Base-by-base conservation (phyloP, 2,329 filamentous ascomycete genomes). In the Colletotrichum trifolii region DNA sequence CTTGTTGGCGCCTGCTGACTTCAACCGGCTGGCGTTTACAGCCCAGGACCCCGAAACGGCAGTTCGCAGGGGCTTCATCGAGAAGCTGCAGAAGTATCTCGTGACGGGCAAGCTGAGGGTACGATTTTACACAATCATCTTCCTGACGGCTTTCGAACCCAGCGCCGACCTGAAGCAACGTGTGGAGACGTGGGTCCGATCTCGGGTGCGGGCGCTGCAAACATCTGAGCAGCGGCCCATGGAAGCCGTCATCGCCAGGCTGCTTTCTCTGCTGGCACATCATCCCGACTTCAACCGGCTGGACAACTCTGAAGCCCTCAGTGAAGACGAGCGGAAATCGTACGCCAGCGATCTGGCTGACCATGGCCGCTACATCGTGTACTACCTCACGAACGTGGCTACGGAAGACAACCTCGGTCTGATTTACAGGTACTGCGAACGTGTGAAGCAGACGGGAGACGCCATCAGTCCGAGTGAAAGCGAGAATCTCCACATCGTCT, bases 91-190 rank as follows among this genome's bases (percentile, higher is more conserved):
- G 78, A 97, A 97, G 78, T 95, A 97, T 72, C 86, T 98, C 5
- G 91, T 91, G 9, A 87, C 91, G 57, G 86, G 86, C 60, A 88
- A 85, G 69, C 83, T 97, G 2, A 85, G 88, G 1, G 81, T 85
- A 11, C 89, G 95, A 9, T 99, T 96, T 83, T 96, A 97, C 76
- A 91, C 93, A 0, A 90, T 97, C 45, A 84, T 97, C 6, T 98
- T 97, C 80, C 81, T 98, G 47, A 91, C 94, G 38, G 95, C 96
- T 1, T 97, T 96, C 74, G 96, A 99, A 78, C 96, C 95, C 0
- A 86, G 88, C 42, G 75, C 80, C n/a, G 85, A 87, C 13, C 86
- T 97, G 74, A 92, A 90, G 74, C 88, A 87, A 54, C 88, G 90
- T 46, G 90, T 93, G 3, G 87, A 92, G 67, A 97, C 93, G 0